phyloP scores from a whole-genome alignment of 345 rosid genomes.

The Eucalyptus viminalis region DNA sequence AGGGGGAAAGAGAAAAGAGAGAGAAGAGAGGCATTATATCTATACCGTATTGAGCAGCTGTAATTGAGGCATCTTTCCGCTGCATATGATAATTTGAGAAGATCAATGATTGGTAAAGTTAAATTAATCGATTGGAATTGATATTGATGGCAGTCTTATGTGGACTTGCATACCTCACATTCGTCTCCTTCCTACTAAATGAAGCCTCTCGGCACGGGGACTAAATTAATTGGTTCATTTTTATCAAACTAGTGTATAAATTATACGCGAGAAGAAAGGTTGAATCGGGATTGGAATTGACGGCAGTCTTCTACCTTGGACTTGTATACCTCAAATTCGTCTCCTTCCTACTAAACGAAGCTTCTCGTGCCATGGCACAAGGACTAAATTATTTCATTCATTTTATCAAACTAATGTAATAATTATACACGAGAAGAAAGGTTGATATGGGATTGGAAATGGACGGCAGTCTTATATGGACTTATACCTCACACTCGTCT shows the following conservation, averaged over 20 bases:
- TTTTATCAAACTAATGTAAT: neutral
- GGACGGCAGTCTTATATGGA: neutral
- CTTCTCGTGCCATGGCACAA: too few relatives aligned
- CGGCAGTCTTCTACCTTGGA: too few relatives aligned
- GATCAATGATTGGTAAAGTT: neutral
- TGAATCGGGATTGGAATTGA: too few relatives aligned
- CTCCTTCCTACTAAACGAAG: too few relatives aligned
- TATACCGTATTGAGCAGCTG: neutral
- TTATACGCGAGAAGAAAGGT: too few relatives aligned
- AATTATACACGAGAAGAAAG: neutral
- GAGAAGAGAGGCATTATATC: too few relatives aligned
- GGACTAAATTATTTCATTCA: too few relatives aligned
- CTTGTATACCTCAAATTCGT: too few relatives aligned
- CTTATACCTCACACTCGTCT: neutral
- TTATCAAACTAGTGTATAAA: too few relatives aligned
- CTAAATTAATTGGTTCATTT: too few relatives aligned
- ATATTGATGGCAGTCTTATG: neutral
- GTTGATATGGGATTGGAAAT: neutral
- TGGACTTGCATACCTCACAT: neutral
- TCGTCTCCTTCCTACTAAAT: neutral
- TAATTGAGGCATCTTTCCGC: neutral
- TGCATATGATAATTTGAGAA: neutral
- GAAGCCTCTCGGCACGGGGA: neutral
- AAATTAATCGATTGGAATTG: neutral
- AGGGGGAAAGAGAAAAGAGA: fast-evolving